Base-by-base conservation (phyloP, 805 yeast species). In the Naumovozyma dairenensis region DNA sequence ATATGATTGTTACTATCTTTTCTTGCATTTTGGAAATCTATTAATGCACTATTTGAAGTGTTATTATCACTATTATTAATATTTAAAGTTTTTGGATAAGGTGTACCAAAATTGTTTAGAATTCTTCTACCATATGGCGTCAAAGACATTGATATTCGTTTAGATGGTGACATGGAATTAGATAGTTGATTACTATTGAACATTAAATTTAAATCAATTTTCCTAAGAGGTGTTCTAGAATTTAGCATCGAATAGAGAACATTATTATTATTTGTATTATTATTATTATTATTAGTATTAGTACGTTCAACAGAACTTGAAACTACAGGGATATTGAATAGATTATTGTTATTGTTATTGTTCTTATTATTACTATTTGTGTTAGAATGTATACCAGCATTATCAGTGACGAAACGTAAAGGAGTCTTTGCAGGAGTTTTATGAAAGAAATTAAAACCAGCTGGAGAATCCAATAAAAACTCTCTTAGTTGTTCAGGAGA, bases 341-440 rank as follows among this genome's bases (percentile, higher is more conserved):
- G 12, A 28, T 28, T 28, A 10, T 10, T 10, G 17, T 18, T 18
- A 24, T 21, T 22, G 19, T 33, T 24, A 31, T 14, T 28, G n/a
- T 16, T 26, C 17, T 34, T 37, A 16, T 26, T 35, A 25, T 36
- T 37, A 10, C 42, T 34, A 24, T 19, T 33, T 6, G n/a, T 14
- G 21, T 19, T 30, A n/a, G 18, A 19, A 17, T 31, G 19, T 16
- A 30, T 28, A 17, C 16, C 35, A 10, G 22, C 36, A 7, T 44
- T 28, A 14, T 48, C 51, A 6, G 54, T 44, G 8, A 52, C 45
- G 35, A 56, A 56, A 24, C 50, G 35, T n/a, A 56, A 39, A 1
- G 61, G 60, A 5, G 60, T 53, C 45, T 51, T 56, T 18, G 60
- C 59, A 4, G 61, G 60, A 1, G 61, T 53, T 28, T 51, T 51